Conservation (phyloP, 1,139 yeast genomes). For the Geotrichum histeridarum region DNA sequence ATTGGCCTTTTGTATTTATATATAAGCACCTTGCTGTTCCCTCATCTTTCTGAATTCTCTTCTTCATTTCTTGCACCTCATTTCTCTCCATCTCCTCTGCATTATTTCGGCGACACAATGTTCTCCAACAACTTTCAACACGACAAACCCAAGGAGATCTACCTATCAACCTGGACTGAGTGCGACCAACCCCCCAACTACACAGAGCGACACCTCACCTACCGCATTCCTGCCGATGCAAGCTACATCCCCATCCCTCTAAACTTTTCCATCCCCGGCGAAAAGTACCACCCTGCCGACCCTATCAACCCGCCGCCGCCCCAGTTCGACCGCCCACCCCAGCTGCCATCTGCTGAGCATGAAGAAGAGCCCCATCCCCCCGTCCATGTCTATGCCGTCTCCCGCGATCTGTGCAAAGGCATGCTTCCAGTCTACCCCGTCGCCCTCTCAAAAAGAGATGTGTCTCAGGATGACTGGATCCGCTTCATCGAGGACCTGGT, state of each 20-base stretch:
- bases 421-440: conserved; percentile 8
- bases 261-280: conserved; percentile 11
- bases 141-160: not conserved
- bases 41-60: too few relatives aligned
- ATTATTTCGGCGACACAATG: too few relatives aligned
- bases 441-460: not conserved
- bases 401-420: conserved; percentile 8
- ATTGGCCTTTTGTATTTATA: too few relatives aligned
- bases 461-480: conserved; percentile 11
- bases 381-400: conserved; percentile 1
- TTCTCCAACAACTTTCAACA: too few relatives aligned
- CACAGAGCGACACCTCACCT: not conserved
- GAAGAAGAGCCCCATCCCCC: not conserved
- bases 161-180: not conserved
- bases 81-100: too few relatives aligned
- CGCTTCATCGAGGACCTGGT: conserved; percentile 11
- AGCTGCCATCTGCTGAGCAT: not conserved
- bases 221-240: not conserved
- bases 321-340: conserved; percentile 1
- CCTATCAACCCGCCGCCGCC: conserved; percentile 7
- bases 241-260: conserved; percentile 7
- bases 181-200: not conserved
- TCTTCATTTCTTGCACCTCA: too few relatives aligned
- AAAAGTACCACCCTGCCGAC: conserved; percentile 6
- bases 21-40: too few relatives aligned